Evolutionary conservation across 139 green algal genomes (phyloP).

Genomic region (Prasinococcaceae sp.): DNA sequence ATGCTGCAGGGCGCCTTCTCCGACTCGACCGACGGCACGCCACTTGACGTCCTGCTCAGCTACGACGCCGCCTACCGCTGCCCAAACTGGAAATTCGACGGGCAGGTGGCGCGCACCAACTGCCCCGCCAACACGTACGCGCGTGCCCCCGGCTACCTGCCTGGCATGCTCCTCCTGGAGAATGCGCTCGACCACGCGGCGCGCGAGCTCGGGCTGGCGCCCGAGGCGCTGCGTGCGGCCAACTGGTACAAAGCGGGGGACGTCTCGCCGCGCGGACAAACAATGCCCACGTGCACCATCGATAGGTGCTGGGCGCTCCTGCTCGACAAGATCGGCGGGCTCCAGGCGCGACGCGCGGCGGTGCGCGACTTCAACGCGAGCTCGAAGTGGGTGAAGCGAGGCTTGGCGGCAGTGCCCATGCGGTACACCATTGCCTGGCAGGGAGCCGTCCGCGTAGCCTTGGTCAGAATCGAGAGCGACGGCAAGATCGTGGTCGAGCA

Average conservation of each 20-base stretch:
- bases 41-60: conserved; percentile 2
- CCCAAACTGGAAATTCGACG: conserved; percentile 9
- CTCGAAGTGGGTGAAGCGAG: background rate
- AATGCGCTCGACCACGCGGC: conserved; percentile 17
- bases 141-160: conserved; percentile 10
- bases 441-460: background rate
- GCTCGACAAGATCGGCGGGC: background rate
- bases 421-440: background rate
- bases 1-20: conserved; percentile 14
- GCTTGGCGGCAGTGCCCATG: background rate
- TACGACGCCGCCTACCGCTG: conserved; percentile 17
- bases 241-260: conserved; percentile 17
- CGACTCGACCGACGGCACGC: background rate
- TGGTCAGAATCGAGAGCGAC: background rate
- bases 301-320: background rate
- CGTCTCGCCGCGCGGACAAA: conserved; percentile 5
- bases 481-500: background rate
- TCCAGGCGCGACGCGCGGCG: background rate
- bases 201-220: background rate
- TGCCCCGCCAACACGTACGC: conserved; percentile 14
- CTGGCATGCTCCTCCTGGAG: conserved; percentile 18
- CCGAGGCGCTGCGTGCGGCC: conserved; percentile 4
- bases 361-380: conserved; percentile 1
- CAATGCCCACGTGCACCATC: conserved; percentile 5
- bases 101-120: conserved; percentile 7